Evolutionary conservation across 768 basidiomycete genomes (phyloP).

Genomic region (Termitomyces sp.): DNA sequence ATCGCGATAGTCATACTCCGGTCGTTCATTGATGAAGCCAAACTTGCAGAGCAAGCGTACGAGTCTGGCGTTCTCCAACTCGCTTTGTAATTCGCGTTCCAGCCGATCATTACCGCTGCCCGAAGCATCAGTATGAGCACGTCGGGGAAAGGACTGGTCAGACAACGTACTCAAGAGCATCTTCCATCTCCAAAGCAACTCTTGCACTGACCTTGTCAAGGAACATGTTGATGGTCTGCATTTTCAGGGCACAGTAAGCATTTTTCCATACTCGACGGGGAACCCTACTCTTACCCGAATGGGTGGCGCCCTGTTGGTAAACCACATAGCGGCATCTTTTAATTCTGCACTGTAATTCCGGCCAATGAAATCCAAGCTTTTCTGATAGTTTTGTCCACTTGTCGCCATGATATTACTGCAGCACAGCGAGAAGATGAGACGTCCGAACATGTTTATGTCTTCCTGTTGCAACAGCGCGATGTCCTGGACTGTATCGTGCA

Average conservation of each 20-base stretch:
- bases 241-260: background rate
- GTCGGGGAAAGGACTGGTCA: background rate
- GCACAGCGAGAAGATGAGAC: constrained; percentile 74
- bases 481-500: constrained; percentile 65
- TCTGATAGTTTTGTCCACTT: constrained; percentile 54
- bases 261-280: background rate
- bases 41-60: constrained; percentile 89
- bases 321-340: constrained; percentile 71
- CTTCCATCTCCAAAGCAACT: constrained; percentile 77
- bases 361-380: constrained; percentile 71
- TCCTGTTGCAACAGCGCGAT: constrained; percentile 70
- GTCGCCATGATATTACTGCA: constrained; percentile 59
- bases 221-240: constrained; percentile 72
- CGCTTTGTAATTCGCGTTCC: constrained; percentile 78
- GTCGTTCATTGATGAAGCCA: constrained; percentile 98
- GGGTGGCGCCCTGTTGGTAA: constrained; percentile 66
- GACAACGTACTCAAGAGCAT: constrained; percentile 61
- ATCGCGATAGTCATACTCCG: constrained; percentile 53
- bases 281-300: constrained; percentile 45
- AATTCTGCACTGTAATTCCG: constrained; percentile 77
- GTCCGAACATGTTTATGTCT: constrained; percentile 82
- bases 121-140: background rate
- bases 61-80: constrained; percentile 91
- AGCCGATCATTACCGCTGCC: constrained; percentile 72
- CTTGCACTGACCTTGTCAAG: constrained; percentile 74